Percentiles rank a stretch among this genome's conserved stretches.
Evolutionary conservation across 2,329 filamentous ascomycete species (phyloP).

Genomic region (Eurotiales sp.): DNA sequence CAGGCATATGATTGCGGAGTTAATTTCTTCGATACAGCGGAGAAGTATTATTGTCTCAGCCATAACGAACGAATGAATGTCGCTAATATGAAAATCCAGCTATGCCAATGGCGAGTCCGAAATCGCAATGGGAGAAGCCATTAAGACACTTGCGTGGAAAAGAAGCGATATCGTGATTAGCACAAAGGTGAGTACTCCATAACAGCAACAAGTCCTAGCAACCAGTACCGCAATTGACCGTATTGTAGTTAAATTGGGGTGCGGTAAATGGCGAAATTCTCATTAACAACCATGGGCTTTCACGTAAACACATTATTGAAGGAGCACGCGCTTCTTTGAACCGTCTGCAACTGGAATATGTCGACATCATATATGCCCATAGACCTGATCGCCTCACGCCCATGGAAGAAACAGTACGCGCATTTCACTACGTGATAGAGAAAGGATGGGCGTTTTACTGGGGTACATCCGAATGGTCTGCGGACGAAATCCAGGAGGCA

Average conservation of each 20-base stretch:
- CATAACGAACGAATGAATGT: neutral
- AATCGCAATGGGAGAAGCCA: slow-evolving; percentile 53
- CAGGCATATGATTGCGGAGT: slow-evolving; percentile 56
- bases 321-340: slow-evolving; percentile 58
- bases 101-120: slow-evolving; percentile 54
- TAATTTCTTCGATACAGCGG: slow-evolving; percentile 56
- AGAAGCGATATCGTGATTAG: slow-evolving; percentile 56
- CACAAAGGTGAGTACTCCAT: slow-evolving; percentile 44
- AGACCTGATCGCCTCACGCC: slow-evolving; percentile 64
- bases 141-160: slow-evolving; percentile 56
- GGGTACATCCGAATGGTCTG: slow-evolving; percentile 66
- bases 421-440: slow-evolving; percentile 68
- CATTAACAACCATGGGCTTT: slow-evolving; percentile 65
- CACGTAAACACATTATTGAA: slow-evolving; percentile 67
- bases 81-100: neutral
- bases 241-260: slow-evolving; percentile 60
- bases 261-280: slow-evolving; percentile 55
- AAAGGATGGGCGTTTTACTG: slow-evolving; percentile 67
- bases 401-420: slow-evolving; percentile 67
- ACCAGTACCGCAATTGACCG: neutral
- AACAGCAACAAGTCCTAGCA: too few species aligned
- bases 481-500: slow-evolving; percentile 62
- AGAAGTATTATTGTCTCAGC: slow-evolving; percentile 25
- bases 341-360: slow-evolving; percentile 61
- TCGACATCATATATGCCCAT: slow-evolving; percentile 69